Percentiles rank a stretch among this genome's conserved stretches.
Evolutionary conservation across 805 yeast genomes (phyloP).

Genomic region (Myxozyma neglecta): DNA sequence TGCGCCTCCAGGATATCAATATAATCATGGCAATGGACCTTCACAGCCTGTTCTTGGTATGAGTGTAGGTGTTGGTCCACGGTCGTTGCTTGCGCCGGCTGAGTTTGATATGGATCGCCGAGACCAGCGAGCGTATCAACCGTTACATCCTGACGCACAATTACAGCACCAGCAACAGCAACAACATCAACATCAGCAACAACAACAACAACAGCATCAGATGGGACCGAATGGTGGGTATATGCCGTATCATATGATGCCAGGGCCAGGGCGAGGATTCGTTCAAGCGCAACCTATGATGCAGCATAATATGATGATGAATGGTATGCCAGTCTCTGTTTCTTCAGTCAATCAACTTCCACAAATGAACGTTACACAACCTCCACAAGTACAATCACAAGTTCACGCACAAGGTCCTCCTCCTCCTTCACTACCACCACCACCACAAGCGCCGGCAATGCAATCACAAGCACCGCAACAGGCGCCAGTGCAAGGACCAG

Average conservation of each 20-base stretch:
- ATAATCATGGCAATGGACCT: no score
- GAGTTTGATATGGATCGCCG: no score
- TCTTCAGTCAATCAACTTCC: no score
- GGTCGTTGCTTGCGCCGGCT: no score
- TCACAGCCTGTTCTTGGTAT: no score
- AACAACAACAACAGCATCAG: not conserved
- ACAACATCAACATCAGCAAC: constrained; percentile 7
- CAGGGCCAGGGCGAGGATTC: not conserved
- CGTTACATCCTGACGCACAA: not conserved
- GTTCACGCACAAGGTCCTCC: no score
- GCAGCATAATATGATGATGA: not conserved
- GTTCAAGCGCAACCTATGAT: not conserved
- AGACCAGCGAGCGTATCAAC: not conserved
- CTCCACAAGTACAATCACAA: no score
- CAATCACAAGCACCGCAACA: no score
- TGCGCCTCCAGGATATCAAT: not conserved
- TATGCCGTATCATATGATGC: not conserved
- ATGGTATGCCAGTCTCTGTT: not conserved
- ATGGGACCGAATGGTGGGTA: not conserved
- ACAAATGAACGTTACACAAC: no score
- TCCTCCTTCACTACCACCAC: not conserved
- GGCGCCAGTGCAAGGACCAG: not conserved
- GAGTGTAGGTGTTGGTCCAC: no score
- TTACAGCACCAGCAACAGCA: constrained; percentile 3
- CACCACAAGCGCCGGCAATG: no score